Base-by-base conservation (phyloP, 805 yeast species). In the Candida ipomoeae region DNA sequence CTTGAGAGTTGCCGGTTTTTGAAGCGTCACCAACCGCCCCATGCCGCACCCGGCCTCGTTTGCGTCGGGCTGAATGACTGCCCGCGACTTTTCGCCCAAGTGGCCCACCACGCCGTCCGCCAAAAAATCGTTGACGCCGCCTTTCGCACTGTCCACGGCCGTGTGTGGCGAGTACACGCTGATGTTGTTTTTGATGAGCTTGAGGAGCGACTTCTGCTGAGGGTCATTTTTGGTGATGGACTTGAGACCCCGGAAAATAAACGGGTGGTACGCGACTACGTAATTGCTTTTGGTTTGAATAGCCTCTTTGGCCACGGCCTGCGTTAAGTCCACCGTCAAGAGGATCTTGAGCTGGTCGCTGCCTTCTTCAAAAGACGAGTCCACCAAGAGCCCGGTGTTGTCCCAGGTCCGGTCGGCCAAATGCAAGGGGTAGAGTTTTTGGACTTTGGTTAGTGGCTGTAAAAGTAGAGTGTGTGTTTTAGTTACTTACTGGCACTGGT, bases 91-190 rank as follows among this genome's bases (percentile, higher is more conserved):
- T 38, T 57, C 65, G 62, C 48, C 49, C 53, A 79, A 51, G 1
- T 62, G 60, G 6, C 56, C 48, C 6, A 65, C 61, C 5, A 85
- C 67, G 2, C 88, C 87, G 36, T 79, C 81, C 0, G 81, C 86
- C 39, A 94, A 74, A 86, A 96, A 94, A 64, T 90, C 98, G 58
- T 94, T 94, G 54, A 94, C 97, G 20, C 99, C 99, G n/a, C 85
- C 87, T 11, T 68, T 67, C 8, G 94, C 94, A 21, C 97, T 92
- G 68, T 94, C 99, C 3, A 94, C 87, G 0, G 98, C 90, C 0
- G 99, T 92, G 63, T 94, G 99, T 23, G 99, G 99, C 49, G 85
- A 85, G 65, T 94, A 94, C 1, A 94, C 99, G 44, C 90, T 81
- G 50, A 94, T 80, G n/a, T 88, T 87, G 52, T 83, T 77, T 56